phyloP scores from a whole-genome alignment of 352 stramenopile genomes.

The Peronosclerospora sorghi region DNA sequence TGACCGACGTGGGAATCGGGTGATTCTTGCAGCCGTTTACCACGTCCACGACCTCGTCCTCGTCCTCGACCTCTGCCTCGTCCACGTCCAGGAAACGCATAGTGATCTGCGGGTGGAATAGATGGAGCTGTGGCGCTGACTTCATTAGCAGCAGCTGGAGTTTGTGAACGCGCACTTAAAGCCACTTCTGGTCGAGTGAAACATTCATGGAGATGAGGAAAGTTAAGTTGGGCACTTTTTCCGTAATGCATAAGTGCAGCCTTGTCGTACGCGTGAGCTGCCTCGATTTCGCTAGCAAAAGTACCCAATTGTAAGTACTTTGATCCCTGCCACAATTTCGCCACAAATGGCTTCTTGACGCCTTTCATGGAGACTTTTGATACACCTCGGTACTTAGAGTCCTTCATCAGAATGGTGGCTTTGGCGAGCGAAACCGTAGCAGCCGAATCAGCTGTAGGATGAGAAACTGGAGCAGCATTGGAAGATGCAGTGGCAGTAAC shows the following conservation, averaged over 20 bases:
- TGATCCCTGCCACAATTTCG: constrained; percentile 50
- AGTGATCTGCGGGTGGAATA: constrained; percentile 3
- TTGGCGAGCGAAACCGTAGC: constrained; percentile 7
- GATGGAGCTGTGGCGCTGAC: background rate
- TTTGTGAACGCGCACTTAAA: constrained; percentile 17
- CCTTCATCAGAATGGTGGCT: constrained; percentile 33
- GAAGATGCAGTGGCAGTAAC: too few relatives aligned
- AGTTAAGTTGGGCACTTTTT: constrained; percentile 60
- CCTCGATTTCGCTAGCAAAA: constrained; percentile 69
- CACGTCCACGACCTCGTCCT: constrained; percentile 40
- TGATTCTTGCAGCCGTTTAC: constrained; percentile 41
- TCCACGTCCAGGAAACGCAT: constrained; percentile 15
- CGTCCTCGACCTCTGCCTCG: constrained; percentile 30
- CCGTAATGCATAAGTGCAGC: constrained; percentile 56
- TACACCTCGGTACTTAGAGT: constrained; percentile 72
- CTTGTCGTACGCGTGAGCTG: constrained; percentile 75
- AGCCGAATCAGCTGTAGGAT: background rate
- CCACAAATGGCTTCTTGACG: constrained; percentile 73
- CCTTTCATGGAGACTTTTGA: constrained; percentile 71
- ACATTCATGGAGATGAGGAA: constrained; percentile 64
- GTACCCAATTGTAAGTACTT: constrained; percentile 67
- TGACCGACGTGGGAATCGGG: constrained; percentile 9
- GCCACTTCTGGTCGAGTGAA: constrained; percentile 35
- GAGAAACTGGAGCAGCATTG: background rate
- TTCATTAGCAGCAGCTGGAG: constrained; percentile 1